Evolutionary conservation across 768 basidiomycete species (phyloP), one percentile per base, ranked within the genome.

Genomic region (Phanerochaete carnosa): DNA sequence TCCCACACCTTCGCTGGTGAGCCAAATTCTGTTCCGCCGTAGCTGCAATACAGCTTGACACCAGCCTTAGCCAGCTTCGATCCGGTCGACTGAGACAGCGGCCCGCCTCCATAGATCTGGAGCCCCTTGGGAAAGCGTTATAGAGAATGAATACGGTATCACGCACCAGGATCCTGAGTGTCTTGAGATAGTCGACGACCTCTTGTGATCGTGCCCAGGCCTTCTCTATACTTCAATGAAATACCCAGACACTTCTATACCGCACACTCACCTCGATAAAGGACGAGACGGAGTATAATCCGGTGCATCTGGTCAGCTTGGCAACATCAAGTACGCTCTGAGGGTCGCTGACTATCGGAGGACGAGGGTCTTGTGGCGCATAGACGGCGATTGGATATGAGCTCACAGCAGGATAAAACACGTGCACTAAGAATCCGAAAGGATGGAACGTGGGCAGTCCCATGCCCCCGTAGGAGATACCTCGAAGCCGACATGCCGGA

Each of bases 11-110:
- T 9, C 2, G 22, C 37, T 45, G 43, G 55, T 11, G 4, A 49
- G 8, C 66, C 66, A 11, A 55, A 56, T 47, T 67, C 66, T 2
- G 64, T 65, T 16, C 45, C 55, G 15, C 66, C 66, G 51, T 67
- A 67, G 13, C 19, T 45, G 13, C 63, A 52, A 13, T 52, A 57
- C 25, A 67, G 30, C 11, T 23, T 54, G 1, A 65, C 62, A 22
- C 66, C 66, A 7, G 53, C 50, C 7, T 45, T 55, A 50, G 58
- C 49, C 25, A 67, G 26, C 37, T 61, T 67, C 23, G 46, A 43
- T n/a, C 66, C 66, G 37, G 59, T 33, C 58, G 16, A 23, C 26
- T 3, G 66, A 65, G 1, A 67, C 33, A 3, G 66, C 64, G 3
- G 64, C 66, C 6, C 66, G 64, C 12, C 61, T 62, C 29, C 58